phyloP scores from a whole-genome alignment of 331 rosid species.

The Quercus lobata region DNA sequence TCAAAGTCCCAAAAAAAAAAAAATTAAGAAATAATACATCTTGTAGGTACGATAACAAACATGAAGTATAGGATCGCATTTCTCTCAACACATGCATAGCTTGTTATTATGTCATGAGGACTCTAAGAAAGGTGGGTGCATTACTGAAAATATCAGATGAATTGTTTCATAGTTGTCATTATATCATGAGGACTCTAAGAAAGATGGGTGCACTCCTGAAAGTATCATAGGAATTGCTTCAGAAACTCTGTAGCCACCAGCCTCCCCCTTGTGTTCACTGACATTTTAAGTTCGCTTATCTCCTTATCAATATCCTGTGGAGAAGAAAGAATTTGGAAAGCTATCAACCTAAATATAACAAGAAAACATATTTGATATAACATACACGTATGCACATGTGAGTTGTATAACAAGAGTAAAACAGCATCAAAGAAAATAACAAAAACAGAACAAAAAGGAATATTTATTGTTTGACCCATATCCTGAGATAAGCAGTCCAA shows the following conservation, averaged over 20 bases:
- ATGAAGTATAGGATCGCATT: not conserved
- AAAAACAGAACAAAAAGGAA: not conserved
- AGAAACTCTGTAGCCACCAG: constrained; percentile 93
- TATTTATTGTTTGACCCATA: too few species aligned
- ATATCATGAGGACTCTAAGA: not conserved
- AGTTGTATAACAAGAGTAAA: not conserved
- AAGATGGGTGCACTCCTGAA: not conserved
- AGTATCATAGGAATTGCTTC: constrained; percentile 76
- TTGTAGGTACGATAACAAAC: not conserved
- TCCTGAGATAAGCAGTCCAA: too few species aligned
- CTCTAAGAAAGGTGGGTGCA: too few species aligned
- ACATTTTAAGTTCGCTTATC: constrained; percentile 92
- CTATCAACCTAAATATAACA: not conserved
- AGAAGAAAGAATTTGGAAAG: constrained; percentile 6
- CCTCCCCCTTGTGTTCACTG: constrained; percentile 94
- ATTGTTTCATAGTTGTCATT: too few species aligned
- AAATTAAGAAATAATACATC: not conserved
- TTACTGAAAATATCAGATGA: too few species aligned
- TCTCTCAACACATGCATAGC: not conserved
- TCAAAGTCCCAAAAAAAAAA: not conserved
- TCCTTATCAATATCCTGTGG: constrained; percentile 90
- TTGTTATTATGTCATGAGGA: too few species aligned
- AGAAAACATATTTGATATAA: not conserved
- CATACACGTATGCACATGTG: not conserved
- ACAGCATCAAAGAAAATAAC: not conserved